Conservation (phyloP, 768 basidiomycete species). For the Rhodotorula taiwanensis region DNA sequence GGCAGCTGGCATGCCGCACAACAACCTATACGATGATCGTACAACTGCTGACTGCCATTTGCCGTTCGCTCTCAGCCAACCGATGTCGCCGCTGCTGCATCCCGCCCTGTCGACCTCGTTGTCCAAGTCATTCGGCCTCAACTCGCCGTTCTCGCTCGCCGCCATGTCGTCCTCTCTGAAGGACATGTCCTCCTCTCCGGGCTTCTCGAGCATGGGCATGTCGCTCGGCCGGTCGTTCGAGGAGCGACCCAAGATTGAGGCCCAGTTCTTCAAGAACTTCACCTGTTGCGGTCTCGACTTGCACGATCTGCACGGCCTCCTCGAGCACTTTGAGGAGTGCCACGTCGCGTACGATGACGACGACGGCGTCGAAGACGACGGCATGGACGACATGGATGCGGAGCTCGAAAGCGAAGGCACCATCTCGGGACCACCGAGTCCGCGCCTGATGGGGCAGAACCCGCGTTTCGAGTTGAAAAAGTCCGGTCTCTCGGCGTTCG, state of each 20-base stretch:
- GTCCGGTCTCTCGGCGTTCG: slow-evolving; percentile 50
- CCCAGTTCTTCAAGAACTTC: slow-evolving; percentile 65
- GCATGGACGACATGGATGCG: slow-evolving; percentile 31
- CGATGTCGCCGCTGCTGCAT: slow-evolving; percentile 34
- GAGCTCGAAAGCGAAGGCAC: slow-evolving; percentile 32
- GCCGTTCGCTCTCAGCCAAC: background rate
- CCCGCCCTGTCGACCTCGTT: slow-evolving; percentile 33
- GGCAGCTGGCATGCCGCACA: no score
- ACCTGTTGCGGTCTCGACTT: slow-evolving; percentile 78
- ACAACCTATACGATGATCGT: no score
- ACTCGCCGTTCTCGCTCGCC: slow-evolving; percentile 36
- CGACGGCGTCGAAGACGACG: slow-evolving; percentile 21
- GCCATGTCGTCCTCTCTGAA: slow-evolving; percentile 35
- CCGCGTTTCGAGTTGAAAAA: slow-evolving; percentile 31
- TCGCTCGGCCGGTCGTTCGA: slow-evolving; percentile 40
- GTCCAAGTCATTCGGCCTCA: slow-evolving; percentile 33
- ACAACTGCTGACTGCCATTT: no score
- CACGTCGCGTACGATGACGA: slow-evolving; percentile 54
- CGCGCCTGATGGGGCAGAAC: slow-evolving; percentile 8
- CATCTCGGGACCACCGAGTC: slow-evolving; percentile 31
- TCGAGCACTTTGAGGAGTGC: slow-evolving; percentile 86
- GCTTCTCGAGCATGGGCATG: slow-evolving; percentile 37
- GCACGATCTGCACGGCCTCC: slow-evolving; percentile 68
- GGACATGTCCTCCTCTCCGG: slow-evolving; percentile 34
- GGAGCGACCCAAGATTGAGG: slow-evolving; percentile 40